These are phyloP conservation scores for Hypoxylon perforatum DNA, from an alignment of 495 filamentous ascomycete species.

Conservation along the genomic window DNA sequence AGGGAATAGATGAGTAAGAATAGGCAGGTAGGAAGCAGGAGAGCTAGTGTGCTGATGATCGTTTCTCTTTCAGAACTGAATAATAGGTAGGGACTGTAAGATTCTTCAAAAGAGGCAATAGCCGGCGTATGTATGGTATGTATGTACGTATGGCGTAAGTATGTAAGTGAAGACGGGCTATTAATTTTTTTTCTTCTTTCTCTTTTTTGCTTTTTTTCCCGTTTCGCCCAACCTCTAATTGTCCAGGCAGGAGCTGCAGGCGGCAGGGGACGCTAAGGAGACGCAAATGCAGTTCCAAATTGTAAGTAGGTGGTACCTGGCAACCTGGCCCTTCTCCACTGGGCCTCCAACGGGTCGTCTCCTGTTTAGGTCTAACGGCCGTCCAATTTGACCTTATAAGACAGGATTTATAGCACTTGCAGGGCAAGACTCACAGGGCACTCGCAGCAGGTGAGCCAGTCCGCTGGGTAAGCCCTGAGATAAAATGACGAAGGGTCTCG, in stretches of 20 bases:
- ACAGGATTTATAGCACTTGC: constrained; percentile 27
- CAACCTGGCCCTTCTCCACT: constrained; percentile 29
- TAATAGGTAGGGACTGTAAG: constrained; percentile 17
- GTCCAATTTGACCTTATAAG: constrained; percentile 32
- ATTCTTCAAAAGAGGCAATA: constrained; percentile 17
- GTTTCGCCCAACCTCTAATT: constrained; percentile 11
- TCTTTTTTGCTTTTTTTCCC: not conserved
- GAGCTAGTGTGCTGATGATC: constrained; percentile 25
- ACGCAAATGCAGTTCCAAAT: not conserved
- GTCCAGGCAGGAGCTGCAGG: constrained; percentile 2
- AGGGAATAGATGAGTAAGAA: constrained; percentile 1
- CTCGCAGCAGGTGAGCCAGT: constrained; percentile 13
- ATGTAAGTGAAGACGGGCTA: not conserved
- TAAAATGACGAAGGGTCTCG: not conserved
- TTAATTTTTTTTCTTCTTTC: constrained; percentile 10
- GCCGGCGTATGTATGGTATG: not conserved
- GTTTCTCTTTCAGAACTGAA: constrained; percentile 10
- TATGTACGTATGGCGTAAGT: not conserved
- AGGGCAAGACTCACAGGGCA: not conserved
- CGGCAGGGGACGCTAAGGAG: not conserved
- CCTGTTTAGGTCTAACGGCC: constrained; percentile 37
- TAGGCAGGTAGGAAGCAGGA: constrained; percentile 5
- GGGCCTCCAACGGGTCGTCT: constrained; percentile 20
- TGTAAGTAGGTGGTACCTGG: not conserved
- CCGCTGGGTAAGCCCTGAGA: constrained; percentile 21